A percentile compares a stretch with the other conserved stretches of the same genome.
Evolutionary conservation across 2,329 filamentous ascomycete species (phyloP).

Genomic region (Nemania abortiva): DNA sequence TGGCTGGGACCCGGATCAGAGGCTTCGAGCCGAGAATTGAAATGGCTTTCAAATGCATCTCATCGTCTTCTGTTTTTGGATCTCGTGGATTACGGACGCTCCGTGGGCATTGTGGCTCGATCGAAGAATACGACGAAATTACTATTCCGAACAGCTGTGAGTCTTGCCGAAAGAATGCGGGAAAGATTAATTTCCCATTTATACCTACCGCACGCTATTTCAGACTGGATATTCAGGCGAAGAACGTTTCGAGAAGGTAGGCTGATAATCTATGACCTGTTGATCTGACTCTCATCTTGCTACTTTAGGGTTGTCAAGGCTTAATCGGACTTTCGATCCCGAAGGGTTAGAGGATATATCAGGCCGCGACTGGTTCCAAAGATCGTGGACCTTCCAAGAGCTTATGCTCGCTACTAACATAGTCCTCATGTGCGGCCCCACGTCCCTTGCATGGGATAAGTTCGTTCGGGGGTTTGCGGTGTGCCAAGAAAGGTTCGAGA

Average conservation of each 20-base stretch:
- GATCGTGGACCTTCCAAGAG: slow-evolving; percentile 1
- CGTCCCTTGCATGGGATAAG: neutral
- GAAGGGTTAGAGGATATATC: neutral
- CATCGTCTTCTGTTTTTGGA: neutral
- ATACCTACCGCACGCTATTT: neutral
- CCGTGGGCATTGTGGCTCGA: neutral
- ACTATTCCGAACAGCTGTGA: neutral
- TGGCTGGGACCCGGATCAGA: neutral
- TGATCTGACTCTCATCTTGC: neutral
- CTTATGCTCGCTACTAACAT: neutral
- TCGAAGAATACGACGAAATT: neutral
- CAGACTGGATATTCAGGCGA: neutral
- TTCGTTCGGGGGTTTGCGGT: neutral
- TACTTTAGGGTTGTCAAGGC: neutral
- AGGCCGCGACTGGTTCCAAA: slow-evolving; percentile 1
- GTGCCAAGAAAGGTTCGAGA: neutral
- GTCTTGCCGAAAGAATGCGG: neutral
- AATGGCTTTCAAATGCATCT: neutral
- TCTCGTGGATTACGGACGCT: neutral
- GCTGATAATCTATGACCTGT: neutral
- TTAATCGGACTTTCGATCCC: neutral
- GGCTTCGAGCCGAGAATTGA: neutral
- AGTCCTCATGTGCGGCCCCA: neutral
- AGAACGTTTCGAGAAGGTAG: neutral
- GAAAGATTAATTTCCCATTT: neutral